Base-by-base conservation (phyloP, 2,329 filamentous ascomycete species). In the Microdochium bolleyi region DNA sequence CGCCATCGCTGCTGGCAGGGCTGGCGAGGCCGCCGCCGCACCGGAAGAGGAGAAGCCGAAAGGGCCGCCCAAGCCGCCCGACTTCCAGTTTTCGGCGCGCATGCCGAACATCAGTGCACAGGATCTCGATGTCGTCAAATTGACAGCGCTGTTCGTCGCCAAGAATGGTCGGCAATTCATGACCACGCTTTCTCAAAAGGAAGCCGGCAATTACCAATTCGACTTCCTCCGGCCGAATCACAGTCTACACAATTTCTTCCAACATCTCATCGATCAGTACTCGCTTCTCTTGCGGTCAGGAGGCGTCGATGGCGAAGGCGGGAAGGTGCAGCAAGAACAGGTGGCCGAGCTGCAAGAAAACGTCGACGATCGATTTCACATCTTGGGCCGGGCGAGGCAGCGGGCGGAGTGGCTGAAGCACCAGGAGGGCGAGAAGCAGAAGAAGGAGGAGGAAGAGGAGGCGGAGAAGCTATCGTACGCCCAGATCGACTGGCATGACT, bases 61-160 rank as follows among this genome's bases (percentile, higher is more conserved):
- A 68, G 92, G 92, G 22, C 92, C 92, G 8, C 84, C 87, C 46
- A 84, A 92, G 64, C 94, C 94, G 16, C 82, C 88, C 53, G 87
- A 92, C 62, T 97, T 95, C 65, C 83, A 88, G 60, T 99, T 96
- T 73, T 96, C 90, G 53, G 92, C 94, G 61, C 88, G 92, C 67
- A 96, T 97, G 89, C 94, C 94, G 54, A 92, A 92, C 60, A 96
- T 99, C 73, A 96, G 87, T 71, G 90, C 95, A 58, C 89, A 95
- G 70, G 94, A 99, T 77, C 74, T 97, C 57, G 83, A 86, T 60
- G 77, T 85, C 50, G 77, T 87, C 53, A 77, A 81, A 53, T 72
- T 96, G 64, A 96, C 92, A 34, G 94, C 94, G 21, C 76, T 95
- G 24, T 96, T 94, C 70, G 90, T 92, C 50, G 94, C 94, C 51